These are phyloP conservation scores for Guadua angustifolia DNA, from an alignment of 176 grass and related monocot species.

Conservation along the genomic window DNA sequence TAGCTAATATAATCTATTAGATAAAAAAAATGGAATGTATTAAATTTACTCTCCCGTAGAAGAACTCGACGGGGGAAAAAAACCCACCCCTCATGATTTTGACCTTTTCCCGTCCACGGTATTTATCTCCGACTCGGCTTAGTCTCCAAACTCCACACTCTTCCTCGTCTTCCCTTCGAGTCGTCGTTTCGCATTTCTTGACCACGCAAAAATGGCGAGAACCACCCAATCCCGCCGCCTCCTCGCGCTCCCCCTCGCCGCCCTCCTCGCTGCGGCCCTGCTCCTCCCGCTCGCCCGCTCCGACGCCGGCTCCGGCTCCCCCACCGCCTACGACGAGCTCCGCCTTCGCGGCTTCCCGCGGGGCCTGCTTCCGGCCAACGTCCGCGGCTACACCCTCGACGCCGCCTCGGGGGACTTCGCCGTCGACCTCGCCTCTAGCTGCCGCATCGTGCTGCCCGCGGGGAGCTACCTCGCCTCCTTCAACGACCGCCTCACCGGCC, in stretches of 20 bases:
- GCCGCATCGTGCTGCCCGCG: constrained; percentile 58
- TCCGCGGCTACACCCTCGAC: constrained; percentile 56
- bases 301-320: background rate
- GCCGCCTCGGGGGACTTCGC: constrained; percentile 55
- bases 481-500: constrained; percentile 52
- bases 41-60: too few species aligned
- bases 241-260: constrained; percentile 32
- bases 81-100: too few species aligned
- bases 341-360: constrained; percentile 52
- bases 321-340: constrained; percentile 61
- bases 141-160: background rate
- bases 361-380: constrained; percentile 58
- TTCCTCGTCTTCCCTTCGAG: constrained; percentile 33
- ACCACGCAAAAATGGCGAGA: constrained; percentile 32
- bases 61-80: too few species aligned
- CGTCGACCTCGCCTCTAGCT: constrained; percentile 46
- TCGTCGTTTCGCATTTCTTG: background rate
- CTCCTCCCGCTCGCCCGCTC: constrained; percentile 43
- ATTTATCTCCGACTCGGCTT: background rate
- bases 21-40: too few species aligned
- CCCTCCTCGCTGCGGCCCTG: constrained; percentile 31
- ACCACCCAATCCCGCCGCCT: constrained; percentile 7
- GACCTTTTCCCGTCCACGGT: background rate
- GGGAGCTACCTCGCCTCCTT: constrained; percentile 63
- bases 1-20: too few species aligned